These are phyloP conservation scores for Amesomyces nigricolor DNA, from an alignment of 2,329 filamentous ascomycete species.

Conservation along the genomic window DNA sequence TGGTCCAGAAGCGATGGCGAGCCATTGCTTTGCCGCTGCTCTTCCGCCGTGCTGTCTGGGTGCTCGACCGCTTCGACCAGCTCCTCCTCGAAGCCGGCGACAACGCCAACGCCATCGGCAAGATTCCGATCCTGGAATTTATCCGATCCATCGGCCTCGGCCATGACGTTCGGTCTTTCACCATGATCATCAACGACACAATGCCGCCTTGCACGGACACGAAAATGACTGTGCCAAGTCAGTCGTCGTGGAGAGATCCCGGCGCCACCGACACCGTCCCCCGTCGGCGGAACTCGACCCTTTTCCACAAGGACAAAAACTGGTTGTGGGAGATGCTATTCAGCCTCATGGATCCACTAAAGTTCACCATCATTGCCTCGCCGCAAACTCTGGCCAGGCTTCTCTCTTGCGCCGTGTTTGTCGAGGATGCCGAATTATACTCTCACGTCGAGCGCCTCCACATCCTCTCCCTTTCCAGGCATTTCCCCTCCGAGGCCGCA, in stretches of 20 bases:
- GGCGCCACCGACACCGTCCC: neutral
- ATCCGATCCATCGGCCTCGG: slow-evolving; percentile 34
- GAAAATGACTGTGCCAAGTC: neutral
- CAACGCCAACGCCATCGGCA: slow-evolving; percentile 26
- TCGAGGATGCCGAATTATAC: slow-evolving; percentile 58
- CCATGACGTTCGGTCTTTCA: slow-evolving; percentile 38
- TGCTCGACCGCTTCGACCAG: slow-evolving; percentile 31
- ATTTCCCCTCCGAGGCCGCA: neutral
- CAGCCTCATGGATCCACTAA: slow-evolving; percentile 44
- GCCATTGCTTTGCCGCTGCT: slow-evolving; percentile 47
- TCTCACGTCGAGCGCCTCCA: slow-evolving; percentile 51
- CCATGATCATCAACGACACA: slow-evolving; percentile 33
- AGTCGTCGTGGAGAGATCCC: too few relatives aligned
- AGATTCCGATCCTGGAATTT: slow-evolving; percentile 38
- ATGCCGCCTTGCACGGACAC: slow-evolving; percentile 6
- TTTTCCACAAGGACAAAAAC: slow-evolving; percentile 31
- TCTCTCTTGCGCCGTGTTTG: slow-evolving; percentile 50
- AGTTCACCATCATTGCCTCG: slow-evolving; percentile 54
- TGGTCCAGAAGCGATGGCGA: slow-evolving; percentile 50
- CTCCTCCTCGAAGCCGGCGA: slow-evolving; percentile 22
- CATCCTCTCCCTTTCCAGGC: slow-evolving; percentile 46
- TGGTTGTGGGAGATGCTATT: slow-evolving; percentile 55
- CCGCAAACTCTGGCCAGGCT: slow-evolving; percentile 58
- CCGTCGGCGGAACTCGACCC: slow-evolving; percentile 17
- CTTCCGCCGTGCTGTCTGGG: slow-evolving; percentile 51